Base-by-base conservation (phyloP, 2,329 filamentous ascomycete species). In the Aspergillus sp. region DNA sequence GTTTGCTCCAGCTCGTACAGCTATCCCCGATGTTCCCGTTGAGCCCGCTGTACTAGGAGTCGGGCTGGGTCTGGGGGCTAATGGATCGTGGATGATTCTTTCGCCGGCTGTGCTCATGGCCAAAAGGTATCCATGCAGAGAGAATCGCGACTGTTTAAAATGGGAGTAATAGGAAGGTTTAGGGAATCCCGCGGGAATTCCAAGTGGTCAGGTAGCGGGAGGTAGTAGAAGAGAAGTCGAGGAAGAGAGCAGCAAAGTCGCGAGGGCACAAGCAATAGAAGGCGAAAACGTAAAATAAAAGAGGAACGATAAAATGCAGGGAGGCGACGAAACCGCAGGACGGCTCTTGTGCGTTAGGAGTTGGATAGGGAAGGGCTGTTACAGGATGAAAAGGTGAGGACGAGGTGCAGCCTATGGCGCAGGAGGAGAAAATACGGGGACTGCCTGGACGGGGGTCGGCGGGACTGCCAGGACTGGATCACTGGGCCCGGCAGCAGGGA, bases 11-110 rank as follows among this genome's bases (percentile, higher is more conserved):
- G 63, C 66, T 61, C 67, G 70, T 62, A 69, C 71, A 12, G 67
- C 70, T 58, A 71, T 70, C 47, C 71, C 70, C 53, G 71, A 70
- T 42, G 71, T 73, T 50, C 67, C 71, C 60, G 71, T 72, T 44
- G 70, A 71, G 62, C 70, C 70, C 38, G 70, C 57, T 54, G 71
- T 66, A 53, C 71, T 72, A 30, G 70, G 70, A 42, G 70, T 70
- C 41, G 71, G 70, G 62, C 68, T 71, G 52, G 64, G 53, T 60
- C 59, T 67, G 54, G 65, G 59, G 56, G 65, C 54, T 34, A 60
- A 63, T 53, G 64, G 60, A 48, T 68, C 65, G 54, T 61, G 60
- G 41, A 66, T 61, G 38, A 63, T 67, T 58, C 70, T 70, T 51
- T 62, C 66, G 50, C 64, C 67, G 55, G 64, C 66, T 56, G 70